Evolutionary conservation across 805 yeast genomes (phyloP), one percentile per base, ranked within the genome.

Genomic region (Spathaspora hagerdaliae): DNA sequence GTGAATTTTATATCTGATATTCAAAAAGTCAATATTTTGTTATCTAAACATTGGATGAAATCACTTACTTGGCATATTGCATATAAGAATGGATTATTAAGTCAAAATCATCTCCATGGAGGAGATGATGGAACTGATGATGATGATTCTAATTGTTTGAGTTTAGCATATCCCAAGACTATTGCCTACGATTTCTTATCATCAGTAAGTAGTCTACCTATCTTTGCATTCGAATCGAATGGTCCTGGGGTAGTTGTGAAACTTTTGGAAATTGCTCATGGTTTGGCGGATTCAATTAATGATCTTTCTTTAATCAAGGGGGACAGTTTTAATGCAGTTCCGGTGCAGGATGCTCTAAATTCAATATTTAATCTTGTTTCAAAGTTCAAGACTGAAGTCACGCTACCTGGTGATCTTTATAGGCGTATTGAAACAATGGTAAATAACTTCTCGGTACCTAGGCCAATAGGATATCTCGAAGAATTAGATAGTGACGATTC

Each of bases 171-270:
- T 44, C 74, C 74, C 0, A 43, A 65, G 13, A 47, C 53, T 15
- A 65, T 68, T 14, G 71, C 71, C 3, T 44, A 55, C 29, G 60
- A 59, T 40, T 68, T 67, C 45, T 51, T 69, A 31, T 41, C 46
- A 10, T 57, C 55, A 14, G 53, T 68, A 6, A 51, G 49, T 6
- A 51, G 54, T 36, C 49, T 69, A 26, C 67, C 70, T 4, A 46
- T 60, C 33, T 61, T 61, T 54, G 70, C 71, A 1, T 67, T 67
- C 47, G 73, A 68, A 48, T 59, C 69, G 7, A 67, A 69, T 48
- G 74, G 74, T 1, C 70, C 72, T 2, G 73, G 73, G 2, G 65
- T 64, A 1, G 59, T 62, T 36, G 58, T 63, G 26, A 69, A 68
- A 46, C 47, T 69, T 24, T 48, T 69, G 9, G 71, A 63, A 47